Conservation (phyloP, 495 filamentous ascomycete genomes). For the Penicillium longicatenatum region DNA sequence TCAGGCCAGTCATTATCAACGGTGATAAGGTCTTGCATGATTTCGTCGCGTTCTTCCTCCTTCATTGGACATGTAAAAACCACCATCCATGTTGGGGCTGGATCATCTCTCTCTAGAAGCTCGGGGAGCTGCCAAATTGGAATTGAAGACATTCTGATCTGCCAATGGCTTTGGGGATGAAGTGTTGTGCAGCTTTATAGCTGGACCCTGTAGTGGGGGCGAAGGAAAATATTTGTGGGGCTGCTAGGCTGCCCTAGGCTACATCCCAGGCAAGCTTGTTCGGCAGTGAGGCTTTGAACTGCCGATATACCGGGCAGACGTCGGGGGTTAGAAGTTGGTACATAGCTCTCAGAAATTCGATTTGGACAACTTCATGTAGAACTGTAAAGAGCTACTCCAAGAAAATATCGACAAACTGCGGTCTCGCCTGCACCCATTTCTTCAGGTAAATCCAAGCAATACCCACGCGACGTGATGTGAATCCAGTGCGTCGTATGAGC, state of each 20-base stretch:
- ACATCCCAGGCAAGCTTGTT: not conserved
- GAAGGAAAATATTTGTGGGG: not conserved
- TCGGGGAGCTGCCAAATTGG: not conserved
- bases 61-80: conserved; percentile 4
- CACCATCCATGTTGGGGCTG: conserved; percentile 11
- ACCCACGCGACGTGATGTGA: not conserved
- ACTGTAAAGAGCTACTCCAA: not conserved
- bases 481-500: not conserved
- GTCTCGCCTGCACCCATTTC: not conserved
- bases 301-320: too few relatives aligned
- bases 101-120: not conserved
- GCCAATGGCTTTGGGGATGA: not conserved
- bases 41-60: conserved; percentile 1
- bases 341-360: too few relatives aligned
- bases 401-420: not conserved
- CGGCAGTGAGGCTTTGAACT: not conserved
- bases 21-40: conserved; percentile 9
- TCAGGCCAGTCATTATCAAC: conserved; percentile 11
- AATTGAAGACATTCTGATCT: not conserved
- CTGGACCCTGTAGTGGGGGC: not conserved
- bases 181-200: not conserved
- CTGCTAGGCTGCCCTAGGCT: not conserved
- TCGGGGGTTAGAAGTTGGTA: too few relatives aligned
- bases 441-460: not conserved
- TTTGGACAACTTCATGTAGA: too few relatives aligned